Percentiles rank a stretch among this genome's conserved stretches.
Conservation (phyloP, 2,329 filamentous ascomycete species). For the Trichoderma hamatum region DNA sequence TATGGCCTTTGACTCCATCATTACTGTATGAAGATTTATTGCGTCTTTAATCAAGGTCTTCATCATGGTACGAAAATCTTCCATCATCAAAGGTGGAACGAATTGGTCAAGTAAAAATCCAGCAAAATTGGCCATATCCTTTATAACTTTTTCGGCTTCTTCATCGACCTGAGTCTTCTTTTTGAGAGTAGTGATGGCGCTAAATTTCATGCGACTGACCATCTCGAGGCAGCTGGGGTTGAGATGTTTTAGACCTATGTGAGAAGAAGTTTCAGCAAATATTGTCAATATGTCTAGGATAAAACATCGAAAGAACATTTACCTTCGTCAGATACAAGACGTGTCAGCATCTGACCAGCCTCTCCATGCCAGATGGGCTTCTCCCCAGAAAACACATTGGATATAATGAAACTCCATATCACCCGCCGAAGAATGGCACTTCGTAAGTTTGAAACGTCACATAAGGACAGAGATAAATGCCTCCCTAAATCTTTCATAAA, state of each 20-base stretch:
- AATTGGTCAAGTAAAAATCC: background rate
- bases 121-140: too few relatives aligned
- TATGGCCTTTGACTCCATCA: conserved; percentile 26
- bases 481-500: background rate
- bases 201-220: conserved; percentile 13
- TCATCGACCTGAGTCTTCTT: background rate
- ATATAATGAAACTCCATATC: background rate
- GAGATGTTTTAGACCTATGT: background rate
- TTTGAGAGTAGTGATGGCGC: background rate
- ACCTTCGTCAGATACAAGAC: background rate
- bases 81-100: background rate
- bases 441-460: background rate
- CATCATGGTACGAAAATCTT: background rate
- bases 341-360: background rate
- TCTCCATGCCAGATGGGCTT: background rate
- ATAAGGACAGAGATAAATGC: background rate
- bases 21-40: background rate
- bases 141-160: background rate
- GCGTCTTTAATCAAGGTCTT: background rate
- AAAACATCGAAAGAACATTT: background rate
- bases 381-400: background rate
- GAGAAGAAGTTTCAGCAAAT: background rate
- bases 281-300: background rate
- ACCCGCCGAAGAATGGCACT: background rate
- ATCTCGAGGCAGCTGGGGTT: background rate